phyloP scores from a whole-genome alignment of 176 grass and related monocot species.

The Echinochloa phyllopogon region DNA sequence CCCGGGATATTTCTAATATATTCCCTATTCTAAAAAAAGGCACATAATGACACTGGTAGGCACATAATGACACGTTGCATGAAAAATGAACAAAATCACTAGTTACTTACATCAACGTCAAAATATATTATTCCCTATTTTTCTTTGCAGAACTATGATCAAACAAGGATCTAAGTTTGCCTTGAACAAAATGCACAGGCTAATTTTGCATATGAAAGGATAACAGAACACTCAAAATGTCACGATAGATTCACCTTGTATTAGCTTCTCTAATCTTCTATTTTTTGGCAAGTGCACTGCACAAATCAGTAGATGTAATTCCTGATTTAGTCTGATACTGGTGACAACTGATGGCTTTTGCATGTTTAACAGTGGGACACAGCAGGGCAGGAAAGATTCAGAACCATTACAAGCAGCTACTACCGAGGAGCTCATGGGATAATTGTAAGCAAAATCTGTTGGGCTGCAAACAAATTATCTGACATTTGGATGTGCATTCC shows the following conservation, averaged over 20 bases:
- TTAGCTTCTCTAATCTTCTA: neutral
- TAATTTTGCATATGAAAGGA: neutral
- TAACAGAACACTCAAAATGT: too few species aligned
- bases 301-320: neutral
- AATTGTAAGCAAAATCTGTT: conserved; percentile 48
- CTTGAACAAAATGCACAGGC: neutral
- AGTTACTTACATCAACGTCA: neutral
- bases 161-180: neutral
- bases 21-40: too few species aligned
- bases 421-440: conserved; percentile 93
- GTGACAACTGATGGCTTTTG: neutral
- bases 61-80: neutral
- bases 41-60: neutral
- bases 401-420: conserved; percentile 95
- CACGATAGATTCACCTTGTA: neutral
- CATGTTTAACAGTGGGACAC: conserved; percentile 75
- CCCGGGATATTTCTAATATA: too few species aligned
- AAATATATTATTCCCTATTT: neutral
- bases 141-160: neutral
- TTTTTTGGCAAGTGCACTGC: neutral
- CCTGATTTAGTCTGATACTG: conserved; percentile 17
- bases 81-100: neutral
- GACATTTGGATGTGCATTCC: neutral
- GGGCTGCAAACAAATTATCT: neutral
- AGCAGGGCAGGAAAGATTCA: conserved; percentile 91